These are phyloP conservation scores for Lachancea quebecensis DNA, from an alignment of 805 yeast genomes.

Conservation along the genomic window DNA sequence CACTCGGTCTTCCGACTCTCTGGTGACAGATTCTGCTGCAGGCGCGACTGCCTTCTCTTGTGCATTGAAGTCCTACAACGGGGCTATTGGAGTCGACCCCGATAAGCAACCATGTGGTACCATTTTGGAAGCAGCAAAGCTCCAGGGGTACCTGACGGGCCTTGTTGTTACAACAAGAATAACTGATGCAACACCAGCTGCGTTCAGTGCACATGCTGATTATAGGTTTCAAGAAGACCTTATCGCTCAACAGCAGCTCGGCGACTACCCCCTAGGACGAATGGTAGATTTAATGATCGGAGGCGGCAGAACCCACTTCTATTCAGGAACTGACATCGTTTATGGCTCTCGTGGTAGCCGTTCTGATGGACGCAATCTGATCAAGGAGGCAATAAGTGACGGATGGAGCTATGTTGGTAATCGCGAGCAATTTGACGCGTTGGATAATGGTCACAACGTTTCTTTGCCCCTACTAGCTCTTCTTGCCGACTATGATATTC, in stretches of 20 bases:
- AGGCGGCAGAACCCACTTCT: slow-evolving; percentile 84
- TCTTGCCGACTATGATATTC: slow-evolving; percentile 70
- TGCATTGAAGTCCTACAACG: slow-evolving; percentile 76
- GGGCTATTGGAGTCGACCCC: slow-evolving; percentile 83
- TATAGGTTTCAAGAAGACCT: slow-evolving; percentile 71
- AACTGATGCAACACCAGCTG: slow-evolving; percentile 94
- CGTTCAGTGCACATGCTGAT: slow-evolving; percentile 75
- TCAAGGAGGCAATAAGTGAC: slow-evolving; percentile 49
- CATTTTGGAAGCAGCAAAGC: slow-evolving; percentile 77
- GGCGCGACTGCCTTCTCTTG: slow-evolving; percentile 95
- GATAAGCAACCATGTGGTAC: slow-evolving; percentile 76
- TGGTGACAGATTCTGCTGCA: slow-evolving; percentile 93
- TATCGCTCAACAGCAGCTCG: slow-evolving; percentile 84
- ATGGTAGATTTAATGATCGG: slow-evolving; percentile 81
- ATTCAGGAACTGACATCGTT: slow-evolving; percentile 37
- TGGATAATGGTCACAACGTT: slow-evolving; percentile 55
- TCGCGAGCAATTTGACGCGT: slow-evolving; percentile 50
- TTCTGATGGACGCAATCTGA: slow-evolving; percentile 59
- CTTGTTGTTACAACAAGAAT: slow-evolving; percentile 87
- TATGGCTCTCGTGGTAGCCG: slow-evolving; percentile 50
- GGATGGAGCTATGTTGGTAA: slow-evolving; percentile 60
- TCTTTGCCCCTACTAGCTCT: slow-evolving; percentile 70
- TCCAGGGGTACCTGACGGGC: slow-evolving; percentile 77
- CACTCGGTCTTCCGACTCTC: slow-evolving; percentile 68
- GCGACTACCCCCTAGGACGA: slow-evolving; percentile 71